Evolutionary conservation across 805 yeast genomes (phyloP).

Genomic region (Maudiozyma serrabonitensis): DNA sequence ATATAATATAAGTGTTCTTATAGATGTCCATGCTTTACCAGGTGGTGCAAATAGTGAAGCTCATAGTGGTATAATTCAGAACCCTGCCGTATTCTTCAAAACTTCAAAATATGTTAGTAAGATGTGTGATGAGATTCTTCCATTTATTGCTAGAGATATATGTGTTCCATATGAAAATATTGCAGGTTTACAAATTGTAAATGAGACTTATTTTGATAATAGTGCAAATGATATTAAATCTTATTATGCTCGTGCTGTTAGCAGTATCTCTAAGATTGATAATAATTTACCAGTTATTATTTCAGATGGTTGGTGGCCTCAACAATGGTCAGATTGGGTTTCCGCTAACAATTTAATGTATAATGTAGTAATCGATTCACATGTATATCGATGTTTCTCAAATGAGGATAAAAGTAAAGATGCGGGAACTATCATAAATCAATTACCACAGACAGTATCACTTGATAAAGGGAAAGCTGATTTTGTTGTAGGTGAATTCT

Average conservation of each 20-base stretch:
- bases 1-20: constrained; percentile 59
- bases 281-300: constrained; percentile 58
- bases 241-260: constrained; percentile 59
- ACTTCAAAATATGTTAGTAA: constrained; percentile 33
- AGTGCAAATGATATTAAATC: constrained; percentile 41
- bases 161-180: constrained; percentile 48
- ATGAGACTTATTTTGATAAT: constrained; percentile 65
- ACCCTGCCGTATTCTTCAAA: constrained; percentile 29
- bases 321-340: constrained; percentile 65
- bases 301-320: constrained; percentile 92
- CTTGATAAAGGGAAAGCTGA: constrained; percentile 46
- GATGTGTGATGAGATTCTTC: constrained; percentile 41
- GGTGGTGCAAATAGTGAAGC: constrained; percentile 85
- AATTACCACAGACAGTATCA: constrained; percentile 42
- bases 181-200: constrained; percentile 74
- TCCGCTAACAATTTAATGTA: constrained; percentile 29
- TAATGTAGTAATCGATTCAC: constrained; percentile 75
- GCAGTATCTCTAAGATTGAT: constrained; percentile 49
- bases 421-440: constrained; percentile 54
- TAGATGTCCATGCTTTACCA: constrained; percentile 85
- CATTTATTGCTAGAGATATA: constrained; percentile 55
- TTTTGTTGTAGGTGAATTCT: constrained; percentile 78
- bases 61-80: constrained; percentile 62
- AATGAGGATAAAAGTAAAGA: constrained; percentile 58
- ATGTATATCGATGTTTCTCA: constrained; percentile 77